These are phyloP conservation scores for Camellia oleifera DNA, from an alignment of 179 eudicot genomes.

Conservation along the genomic window DNA sequence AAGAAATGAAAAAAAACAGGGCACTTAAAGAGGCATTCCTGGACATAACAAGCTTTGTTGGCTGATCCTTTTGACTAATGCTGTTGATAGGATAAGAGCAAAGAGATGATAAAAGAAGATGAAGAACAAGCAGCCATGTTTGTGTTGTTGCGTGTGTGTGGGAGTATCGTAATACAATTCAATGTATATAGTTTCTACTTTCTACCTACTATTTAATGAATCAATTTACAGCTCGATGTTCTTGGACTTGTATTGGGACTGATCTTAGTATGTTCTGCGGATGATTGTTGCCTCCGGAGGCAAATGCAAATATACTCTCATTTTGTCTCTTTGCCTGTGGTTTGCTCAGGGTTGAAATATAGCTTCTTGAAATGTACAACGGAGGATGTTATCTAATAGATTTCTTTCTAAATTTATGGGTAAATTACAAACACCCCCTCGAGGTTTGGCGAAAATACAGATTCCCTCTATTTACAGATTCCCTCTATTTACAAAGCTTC, in stretches of 20 bases:
- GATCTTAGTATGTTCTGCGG: not conserved
- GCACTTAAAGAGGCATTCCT: not conserved
- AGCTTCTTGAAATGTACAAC: not conserved
- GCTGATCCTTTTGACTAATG: not conserved
- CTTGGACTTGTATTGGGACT: not conserved
- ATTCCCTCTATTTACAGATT: too few species aligned
- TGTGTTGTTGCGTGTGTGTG: not conserved
- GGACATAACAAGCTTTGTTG: not conserved
- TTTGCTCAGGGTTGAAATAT: not conserved
- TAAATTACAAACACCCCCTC: too few species aligned
- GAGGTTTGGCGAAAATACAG: too few species aligned
- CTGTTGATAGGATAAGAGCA: not conserved
- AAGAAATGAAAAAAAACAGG: not conserved
- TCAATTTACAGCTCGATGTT: not conserved
- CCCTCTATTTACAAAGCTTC: too few species aligned
- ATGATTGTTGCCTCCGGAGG: not conserved
- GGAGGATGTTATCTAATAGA: not conserved
- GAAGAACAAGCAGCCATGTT: not conserved
- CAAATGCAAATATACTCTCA: constrained; percentile 12
- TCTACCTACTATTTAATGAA: not conserved
- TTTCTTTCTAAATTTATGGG: too few species aligned
- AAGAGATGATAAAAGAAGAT: not conserved
- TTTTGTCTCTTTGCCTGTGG: constrained; percentile 7
- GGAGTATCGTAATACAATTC: not conserved
- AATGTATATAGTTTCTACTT: not conserved